Base-by-base conservation (phyloP, 2,329 filamentous ascomycete species). In the Metarhizium humberi region DNA sequence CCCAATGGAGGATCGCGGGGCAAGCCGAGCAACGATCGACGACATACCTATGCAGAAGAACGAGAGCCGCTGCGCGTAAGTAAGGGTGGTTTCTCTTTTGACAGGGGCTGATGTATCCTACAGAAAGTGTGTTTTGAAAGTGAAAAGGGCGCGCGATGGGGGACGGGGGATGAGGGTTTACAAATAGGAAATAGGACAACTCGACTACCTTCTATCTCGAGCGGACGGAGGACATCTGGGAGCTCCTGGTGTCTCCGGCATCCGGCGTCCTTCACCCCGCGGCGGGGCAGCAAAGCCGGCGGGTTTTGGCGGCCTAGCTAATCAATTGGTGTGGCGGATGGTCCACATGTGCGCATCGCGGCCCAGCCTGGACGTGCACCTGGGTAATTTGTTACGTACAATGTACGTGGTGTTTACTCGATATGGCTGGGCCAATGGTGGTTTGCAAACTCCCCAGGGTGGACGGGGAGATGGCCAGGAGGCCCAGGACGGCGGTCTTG, bases 31-130 rank as follows among this genome's bases (percentile, higher is more conserved):
- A 48, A 59, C 47, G 40, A 55, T 43, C 51, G 61, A 48, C 58
- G 62, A 66, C 64, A 62, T 66, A 66, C 63, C 61, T 66, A 60
- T 55, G 54, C 20, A 18, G 52, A 30, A 48, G 30, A 30, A 20
- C 20, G 20, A 48, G 6, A 48, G 8, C n/a, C 25, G 25, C 3
- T 48, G 45, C 6, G 10, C 20, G 45, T 48, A 16, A 48, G 45
- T 48, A 48, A 30, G 11, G 11, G 45, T 8, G 11, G 11, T 48
- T 45, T 45, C 18, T 6, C 20, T 20, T 11, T 48, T 6, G 45
- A 48, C 13, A 48, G 45, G 30, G 13, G 10, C 20, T 48, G 20
- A n/a, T 29, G n/a, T 11, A 30, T 30, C 45, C 45, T 48, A 30
- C 45, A 48, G 25, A 30, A 13, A 3, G 45, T 14, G 45, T 6